Conservation (phyloP, 768 basidiomycete genomes). For the Tephrocybe sp. region DNA sequence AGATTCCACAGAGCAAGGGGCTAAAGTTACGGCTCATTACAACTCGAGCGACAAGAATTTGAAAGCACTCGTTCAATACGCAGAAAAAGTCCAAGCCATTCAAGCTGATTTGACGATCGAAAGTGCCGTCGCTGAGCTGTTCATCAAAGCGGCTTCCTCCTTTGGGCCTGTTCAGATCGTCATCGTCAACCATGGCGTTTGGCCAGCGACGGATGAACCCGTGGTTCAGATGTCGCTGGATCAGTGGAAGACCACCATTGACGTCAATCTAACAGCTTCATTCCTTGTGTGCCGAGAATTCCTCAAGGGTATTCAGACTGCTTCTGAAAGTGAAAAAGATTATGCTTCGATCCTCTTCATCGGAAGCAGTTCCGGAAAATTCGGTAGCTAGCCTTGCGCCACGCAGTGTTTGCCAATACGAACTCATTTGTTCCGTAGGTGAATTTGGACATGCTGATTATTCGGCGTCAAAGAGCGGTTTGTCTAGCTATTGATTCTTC, state of each 20-base stretch:
- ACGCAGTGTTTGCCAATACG: neutral
- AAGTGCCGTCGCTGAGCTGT: slow-evolving; percentile 49
- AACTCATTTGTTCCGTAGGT: slow-evolving; percentile 20
- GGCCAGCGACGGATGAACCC: slow-evolving; percentile 42
- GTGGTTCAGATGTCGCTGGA: slow-evolving; percentile 58
- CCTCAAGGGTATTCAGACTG: slow-evolving; percentile 43
- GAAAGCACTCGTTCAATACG: slow-evolving; percentile 38
- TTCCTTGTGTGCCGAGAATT: slow-evolving; percentile 71
- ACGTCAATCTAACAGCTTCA: slow-evolving; percentile 63
- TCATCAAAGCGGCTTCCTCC: slow-evolving; percentile 37
- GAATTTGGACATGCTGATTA: slow-evolving; percentile 71
- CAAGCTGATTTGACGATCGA: slow-evolving; percentile 66
- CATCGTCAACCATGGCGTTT: slow-evolving; percentile 64
- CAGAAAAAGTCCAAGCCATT: slow-evolving; percentile 33
- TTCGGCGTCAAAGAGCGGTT: slow-evolving; percentile 68
- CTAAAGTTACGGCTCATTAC: slow-evolving; percentile 72
- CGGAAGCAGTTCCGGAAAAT: slow-evolving; percentile 73
- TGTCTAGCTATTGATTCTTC: slow-evolving; percentile 9
- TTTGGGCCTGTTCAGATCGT: slow-evolving; percentile 57
- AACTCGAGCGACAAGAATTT: slow-evolving; percentile 50
- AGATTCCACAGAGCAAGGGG: slow-evolving; percentile 56
- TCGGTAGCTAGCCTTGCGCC: slow-evolving; percentile 34
- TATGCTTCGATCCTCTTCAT: slow-evolving; percentile 64
- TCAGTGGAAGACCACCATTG: slow-evolving; percentile 63
- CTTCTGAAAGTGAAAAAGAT: slow-evolving; percentile 41